Base-by-base conservation (phyloP, 164 flowering plant species). In the Dillenia suffruticosa region DNA sequence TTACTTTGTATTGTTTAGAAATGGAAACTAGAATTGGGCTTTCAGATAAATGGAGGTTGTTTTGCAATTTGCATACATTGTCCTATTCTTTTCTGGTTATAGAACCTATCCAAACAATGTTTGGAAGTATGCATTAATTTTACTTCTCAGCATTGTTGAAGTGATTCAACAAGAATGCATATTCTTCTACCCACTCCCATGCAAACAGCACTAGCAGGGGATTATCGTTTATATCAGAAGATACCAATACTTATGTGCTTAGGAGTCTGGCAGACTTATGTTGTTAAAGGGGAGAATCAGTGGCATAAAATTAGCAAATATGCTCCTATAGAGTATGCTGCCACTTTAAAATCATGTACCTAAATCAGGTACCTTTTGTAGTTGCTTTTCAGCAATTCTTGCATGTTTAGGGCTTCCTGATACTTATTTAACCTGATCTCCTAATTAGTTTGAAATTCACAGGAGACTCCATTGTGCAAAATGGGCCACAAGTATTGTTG, bases 401-500 rank as follows among this genome's bases (percentile, higher is more conserved):
- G 19, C 57, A 9, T 47, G 12, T 63, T n/a, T 63, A 11, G 44
- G n/a, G 46, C 56, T 32, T 12, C 15, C 40, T 26, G 10, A 16
- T 44, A 9, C 44, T 12, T 52, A 14, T 55, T 68, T 63, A 19
- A 19, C 22, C 22, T 19, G 22, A 1, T 19, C 54, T 22, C 46
- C 66, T 71, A 49, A 71, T 64, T 19, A 49, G 40, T 52, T 62
- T 65, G 48, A 45, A 57, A 57, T 72, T 49, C 72, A 26, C 68
- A 93, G 97, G 98, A 54, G 96, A 88, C 77, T 62, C 85, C 62
- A 68, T 95, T 69, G 96, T 95, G 70, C 97, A 95, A 82, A 94
- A 95, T 81, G 99, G 56, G 90, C 99, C 15, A 95, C 99, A 54
- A 95, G 99, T 74, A 92, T 90, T 54, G 99, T 95, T 26, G 99